Evolutionary conservation across 495 filamentous ascomycete genomes (phyloP).

Genomic region (Cenococcum geophilum): DNA sequence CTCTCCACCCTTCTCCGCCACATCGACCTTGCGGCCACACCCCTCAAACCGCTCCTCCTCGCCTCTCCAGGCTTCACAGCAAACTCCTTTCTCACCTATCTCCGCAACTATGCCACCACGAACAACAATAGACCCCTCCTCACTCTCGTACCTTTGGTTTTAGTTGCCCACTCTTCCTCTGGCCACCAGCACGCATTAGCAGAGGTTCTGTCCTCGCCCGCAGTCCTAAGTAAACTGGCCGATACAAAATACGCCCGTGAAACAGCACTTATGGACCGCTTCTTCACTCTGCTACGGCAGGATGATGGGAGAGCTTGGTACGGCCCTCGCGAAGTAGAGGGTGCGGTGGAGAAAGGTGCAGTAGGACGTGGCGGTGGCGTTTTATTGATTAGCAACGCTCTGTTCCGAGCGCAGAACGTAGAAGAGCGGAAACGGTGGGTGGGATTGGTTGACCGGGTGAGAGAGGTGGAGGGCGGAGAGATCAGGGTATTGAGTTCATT

Average conservation of each 20-base stretch:
- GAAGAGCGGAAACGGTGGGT: conserved; percentile 76
- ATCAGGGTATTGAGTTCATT: conserved; percentile 81
- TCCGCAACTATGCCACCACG: conserved; percentile 63
- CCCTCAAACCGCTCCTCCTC: conserved; percentile 63
- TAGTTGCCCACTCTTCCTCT: conserved; percentile 76
- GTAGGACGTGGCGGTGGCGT: conserved; percentile 80
- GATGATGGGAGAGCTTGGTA: conserved; percentile 93
- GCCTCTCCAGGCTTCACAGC: conserved; percentile 88
- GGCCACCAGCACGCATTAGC: conserved; percentile 81
- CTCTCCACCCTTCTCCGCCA: conserved; percentile 69
- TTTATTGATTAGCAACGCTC: conserved; percentile 72
- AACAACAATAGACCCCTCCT: conserved; percentile 50
- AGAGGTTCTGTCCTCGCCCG: conserved; percentile 73
- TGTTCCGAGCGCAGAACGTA: conserved; percentile 84
- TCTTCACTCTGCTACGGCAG: conserved; percentile 69
- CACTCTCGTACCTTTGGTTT: conserved; percentile 44
- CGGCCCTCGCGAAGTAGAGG: conserved; percentile 76
- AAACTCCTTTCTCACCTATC: conserved; percentile 69
- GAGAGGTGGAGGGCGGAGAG: conserved; percentile 75
- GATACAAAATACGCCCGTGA: conserved; percentile 85
- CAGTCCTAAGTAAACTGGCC: conserved; percentile 66
- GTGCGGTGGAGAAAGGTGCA: conserved; percentile 80
- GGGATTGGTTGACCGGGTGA: conserved; percentile 81
- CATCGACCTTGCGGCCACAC: conserved; percentile 59
- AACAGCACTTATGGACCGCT: conserved; percentile 77